Conservation (phyloP, 2,329 filamentous ascomycete genomes). For the Tothia fuscella region DNA sequence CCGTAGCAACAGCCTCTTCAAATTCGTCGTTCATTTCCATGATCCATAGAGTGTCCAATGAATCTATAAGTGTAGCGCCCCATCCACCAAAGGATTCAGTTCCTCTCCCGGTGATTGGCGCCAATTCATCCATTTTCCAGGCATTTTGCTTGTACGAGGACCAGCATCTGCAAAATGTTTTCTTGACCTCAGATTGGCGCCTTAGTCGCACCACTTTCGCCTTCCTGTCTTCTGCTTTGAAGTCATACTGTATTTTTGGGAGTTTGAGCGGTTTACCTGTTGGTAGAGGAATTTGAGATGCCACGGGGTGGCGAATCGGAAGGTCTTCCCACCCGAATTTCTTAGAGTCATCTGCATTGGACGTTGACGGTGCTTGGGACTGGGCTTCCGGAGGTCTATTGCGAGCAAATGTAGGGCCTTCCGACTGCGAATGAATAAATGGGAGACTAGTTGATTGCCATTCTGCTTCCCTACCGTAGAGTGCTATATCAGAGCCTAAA, state of each 20-base stretch:
- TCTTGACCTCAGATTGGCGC: constrained; percentile 24
- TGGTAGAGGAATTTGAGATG: constrained; percentile 23
- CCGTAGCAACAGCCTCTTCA: constrained; percentile 38
- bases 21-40: constrained; percentile 49
- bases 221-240: constrained; percentile 21
- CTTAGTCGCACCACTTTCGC: constrained; percentile 20
- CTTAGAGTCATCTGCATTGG: no score
- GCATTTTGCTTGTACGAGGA: constrained; percentile 40
- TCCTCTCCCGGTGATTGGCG: constrained; percentile 35
- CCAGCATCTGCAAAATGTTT: constrained; percentile 29
- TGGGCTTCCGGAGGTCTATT: no score
- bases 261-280: constrained; percentile 22
- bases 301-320: no score
- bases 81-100: constrained; percentile 42
- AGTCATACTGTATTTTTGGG: constrained; percentile 26
- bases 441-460: no score
- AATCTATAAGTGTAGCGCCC: constrained; percentile 48
- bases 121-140: constrained; percentile 42
- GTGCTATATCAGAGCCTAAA: no score
- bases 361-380: no score
- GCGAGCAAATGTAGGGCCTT: no score
- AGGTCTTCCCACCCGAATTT: no score
- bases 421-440: no score
- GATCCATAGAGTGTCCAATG: constrained; percentile 50
- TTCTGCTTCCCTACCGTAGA: no score